Base-by-base conservation (phyloP, 192 early-diverging fungal genomes). In the Jimgerdemannia lactiflua region DNA sequence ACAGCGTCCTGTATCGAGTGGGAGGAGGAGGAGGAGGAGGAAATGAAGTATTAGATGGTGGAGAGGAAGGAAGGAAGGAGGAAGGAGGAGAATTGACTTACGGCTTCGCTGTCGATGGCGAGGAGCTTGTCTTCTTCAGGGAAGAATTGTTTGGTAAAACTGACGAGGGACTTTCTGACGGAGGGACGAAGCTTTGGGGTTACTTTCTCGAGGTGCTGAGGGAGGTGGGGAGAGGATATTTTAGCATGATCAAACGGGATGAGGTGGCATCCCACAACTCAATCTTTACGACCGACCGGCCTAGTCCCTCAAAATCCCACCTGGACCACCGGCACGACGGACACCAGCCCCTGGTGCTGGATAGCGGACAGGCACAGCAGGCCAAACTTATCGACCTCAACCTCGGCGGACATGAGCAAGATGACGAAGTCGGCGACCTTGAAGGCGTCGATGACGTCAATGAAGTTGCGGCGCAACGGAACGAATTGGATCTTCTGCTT, bases 321-420 rank as follows among this genome's bases (percentile, higher is more conserved):
- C 83, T 90, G 87, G 4, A 94, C 92, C 14, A 91, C 83, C 18
- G 91, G 85, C 41, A 97, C 85, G 49, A 91, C 88, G 4, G 90
- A 88, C 0, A 93, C 87, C 18, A 97, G 91, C 72, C 96, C 97
- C 80, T 97, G 96, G 66, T 92, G 89, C 80, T 95, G 93, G 74
- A 99, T 92, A 42, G 93, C 89, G 44, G 88, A 87, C 79, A 99
- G 78, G 70, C 91, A 90, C 71, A 86, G 87, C 79, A 95, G 92
- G 63, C 98, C 98, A 88, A 97, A 97, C 49, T 86, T 87, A 79
- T 98, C 98, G 7, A 99, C 98, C 79, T 98, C 96, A 9, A 92
- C 91, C 3, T 91, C 88, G 17, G 96, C 94, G 65, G 95, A 97
- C 77, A 99, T 79, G 2, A 94, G 88, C 78, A 95, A 91, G 69